A percentile compares a stretch with the other conserved stretches of the same genome.
phyloP scores from a whole-genome alignment of 352 stramenopile species.

The Globisporangium paddicum region DNA sequence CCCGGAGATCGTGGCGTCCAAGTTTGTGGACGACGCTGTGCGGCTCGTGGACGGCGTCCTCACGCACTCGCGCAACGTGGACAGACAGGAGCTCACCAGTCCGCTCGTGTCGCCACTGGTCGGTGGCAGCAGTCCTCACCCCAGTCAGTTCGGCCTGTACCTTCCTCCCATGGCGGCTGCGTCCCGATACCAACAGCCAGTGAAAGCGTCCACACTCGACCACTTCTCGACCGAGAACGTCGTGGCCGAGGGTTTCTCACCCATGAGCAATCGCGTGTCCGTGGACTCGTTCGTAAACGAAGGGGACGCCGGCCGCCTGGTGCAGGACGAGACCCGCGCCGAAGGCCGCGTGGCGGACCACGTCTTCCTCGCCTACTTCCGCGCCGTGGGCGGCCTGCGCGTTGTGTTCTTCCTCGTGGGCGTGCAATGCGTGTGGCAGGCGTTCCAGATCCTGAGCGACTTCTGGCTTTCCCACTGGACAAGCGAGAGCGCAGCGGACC shows the following conservation, averaged over 20 bases:
- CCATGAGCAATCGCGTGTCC: constrained; percentile 18
- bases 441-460: constrained; percentile 48
- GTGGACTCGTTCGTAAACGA: constrained; percentile 26
- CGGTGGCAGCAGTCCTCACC: constrained; percentile 10
- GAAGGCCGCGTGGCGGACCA: neutral
- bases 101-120: constrained; percentile 35
- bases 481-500: constrained; percentile 50
- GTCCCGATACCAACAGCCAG: neutral
- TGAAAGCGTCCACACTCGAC: constrained; percentile 14
- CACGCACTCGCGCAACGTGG: constrained; percentile 38
- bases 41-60: constrained; percentile 16
- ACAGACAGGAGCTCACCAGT: constrained; percentile 17
- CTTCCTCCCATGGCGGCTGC: constrained; percentile 5
- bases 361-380: neutral
- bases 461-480: constrained; percentile 49
- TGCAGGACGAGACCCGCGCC: neutral
- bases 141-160: constrained; percentile 2
- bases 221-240: constrained; percentile 22
- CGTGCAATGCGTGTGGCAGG: constrained; percentile 53
- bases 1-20: constrained; percentile 47
- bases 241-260: constrained; percentile 29
- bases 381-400: constrained; percentile 16
- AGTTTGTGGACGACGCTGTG: constrained; percentile 3
- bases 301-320: neutral
- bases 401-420: constrained; percentile 10